Base-by-base conservation (phyloP, 345 rosid species). In the Excoecaria agallocha region DNA sequence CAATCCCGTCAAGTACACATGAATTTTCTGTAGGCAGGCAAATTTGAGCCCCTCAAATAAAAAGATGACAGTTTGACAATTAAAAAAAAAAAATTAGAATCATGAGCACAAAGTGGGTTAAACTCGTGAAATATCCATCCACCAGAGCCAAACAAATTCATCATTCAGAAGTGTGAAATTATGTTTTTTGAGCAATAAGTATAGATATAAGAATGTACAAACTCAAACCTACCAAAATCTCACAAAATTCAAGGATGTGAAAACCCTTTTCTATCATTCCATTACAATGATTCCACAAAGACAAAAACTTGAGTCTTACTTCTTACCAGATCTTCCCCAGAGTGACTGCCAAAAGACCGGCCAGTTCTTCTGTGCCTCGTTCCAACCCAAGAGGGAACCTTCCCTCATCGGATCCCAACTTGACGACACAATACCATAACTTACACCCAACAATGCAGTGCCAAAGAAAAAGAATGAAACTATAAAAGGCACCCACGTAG, bases 361-460 rank as follows among this genome's bases (percentile, higher is more conserved):
- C 95, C 95, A 94, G 49, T 94, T 94, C 89, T 86, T 94, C 80
- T 77, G 84, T 72, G 98, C 97, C 84, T 94, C 98, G 16, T 81
- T 94, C 98, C 97, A 94, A 17, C 97, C 97, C 85, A 92, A 77
- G 65, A 88, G 83, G 0, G 98, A 92, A 20, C 98, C 97, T 85
- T 92, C 93, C 79, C 97, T 89, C 82, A 87, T 22, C 0, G 98
- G 97, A 86, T 94, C 98, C 98, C 98, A 94, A 64, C 98, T 92
- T 16, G 97, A 80, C 9, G 98, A 94, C 37, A 92, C 97, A 30
- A 92, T 92, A 68, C 98, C 98, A 51, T 92, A 92, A 76, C 93
- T 94, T 39, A 92, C 93, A 3, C 98, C 97, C 67, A 88, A 63
- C 49, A 94, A 83, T 12, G 95, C 97, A 38, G 97, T 66, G 58